Percentiles rank a stretch among this genome's conserved stretches.
These are phyloP conservation scores for Ophiostoma tasmaniense DNA, from an alignment of 2,329 filamentous ascomycete species.

Conservation along the genomic window DNA sequence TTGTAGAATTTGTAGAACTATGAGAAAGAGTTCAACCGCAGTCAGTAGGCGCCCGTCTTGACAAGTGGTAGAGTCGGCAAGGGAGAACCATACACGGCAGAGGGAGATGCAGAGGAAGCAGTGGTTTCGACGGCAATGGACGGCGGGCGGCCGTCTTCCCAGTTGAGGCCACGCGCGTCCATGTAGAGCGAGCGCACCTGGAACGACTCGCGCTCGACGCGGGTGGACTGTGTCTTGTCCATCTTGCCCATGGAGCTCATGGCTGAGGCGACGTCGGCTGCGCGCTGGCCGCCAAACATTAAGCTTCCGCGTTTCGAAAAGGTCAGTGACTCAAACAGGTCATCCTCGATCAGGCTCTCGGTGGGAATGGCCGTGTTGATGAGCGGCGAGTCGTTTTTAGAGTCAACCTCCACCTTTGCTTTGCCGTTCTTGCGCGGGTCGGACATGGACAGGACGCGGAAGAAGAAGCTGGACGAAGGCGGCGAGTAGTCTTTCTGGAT, in stretches of 20 bases:
- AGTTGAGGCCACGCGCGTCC: slow-evolving; percentile 33
- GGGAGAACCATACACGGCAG: background rate
- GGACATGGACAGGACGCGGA: slow-evolving; percentile 18
- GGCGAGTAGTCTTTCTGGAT: background rate
- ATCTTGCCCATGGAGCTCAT: slow-evolving; percentile 10
- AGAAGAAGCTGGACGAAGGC: slow-evolving; percentile 6
- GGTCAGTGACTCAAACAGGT: slow-evolving; percentile 46
- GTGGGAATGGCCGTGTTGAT: slow-evolving; percentile 48
- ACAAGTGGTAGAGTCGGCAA: slow-evolving; percentile 26
- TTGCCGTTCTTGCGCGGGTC: slow-evolving; percentile 9
- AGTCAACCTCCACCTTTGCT: background rate
- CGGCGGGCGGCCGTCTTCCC: slow-evolving; percentile 43
- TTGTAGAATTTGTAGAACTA: background rate
- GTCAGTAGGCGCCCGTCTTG: slow-evolving; percentile 16
- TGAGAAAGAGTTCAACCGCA: background rate
- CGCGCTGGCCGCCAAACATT: slow-evolving; percentile 46
- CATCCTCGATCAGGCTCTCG: slow-evolving; percentile 49
- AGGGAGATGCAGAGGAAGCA: background rate
- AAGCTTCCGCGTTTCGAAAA: slow-evolving; percentile 58
- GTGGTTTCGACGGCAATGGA: slow-evolving; percentile 39
- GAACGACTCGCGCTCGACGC: slow-evolving; percentile 52
- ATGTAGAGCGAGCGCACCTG: slow-evolving; percentile 59
- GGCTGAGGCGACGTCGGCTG: slow-evolving; percentile 17
- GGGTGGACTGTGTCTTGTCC: background rate
- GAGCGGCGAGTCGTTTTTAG: slow-evolving; percentile 21